Percentiles rank a stretch among this genome's conserved stretches.
These are phyloP conservation scores for Nymphaea colorata DNA, from an alignment of 164 flowering plant species.

Conservation along the genomic window DNA sequence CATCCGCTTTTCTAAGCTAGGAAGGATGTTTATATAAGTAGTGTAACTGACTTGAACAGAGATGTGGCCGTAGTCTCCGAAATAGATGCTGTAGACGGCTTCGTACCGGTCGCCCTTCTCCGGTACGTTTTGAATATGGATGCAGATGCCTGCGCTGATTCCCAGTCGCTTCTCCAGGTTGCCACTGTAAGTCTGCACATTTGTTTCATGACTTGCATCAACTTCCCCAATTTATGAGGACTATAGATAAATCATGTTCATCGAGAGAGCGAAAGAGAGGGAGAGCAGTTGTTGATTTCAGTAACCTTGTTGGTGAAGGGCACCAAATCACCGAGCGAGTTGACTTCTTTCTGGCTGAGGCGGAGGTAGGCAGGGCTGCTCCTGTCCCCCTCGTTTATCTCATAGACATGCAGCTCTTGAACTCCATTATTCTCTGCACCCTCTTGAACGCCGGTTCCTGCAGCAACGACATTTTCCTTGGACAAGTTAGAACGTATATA, in stretches of 20 bases:
- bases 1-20: no score
- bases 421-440: slow-evolving; percentile 6
- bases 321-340: slow-evolving; percentile 33
- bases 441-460: no score
- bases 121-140: slow-evolving; percentile 41
- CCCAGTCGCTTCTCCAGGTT: slow-evolving; percentile 51
- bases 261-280: no score
- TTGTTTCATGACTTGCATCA: no score
- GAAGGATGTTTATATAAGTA: not conserved
- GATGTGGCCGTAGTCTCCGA: slow-evolving; percentile 65
- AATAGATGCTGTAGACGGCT: slow-evolving; percentile 64
- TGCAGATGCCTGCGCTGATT: slow-evolving; percentile 48
- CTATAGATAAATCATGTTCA: no score
- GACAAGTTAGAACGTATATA: no score
- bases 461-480: no score
- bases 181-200: slow-evolving; percentile 36
- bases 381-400: slow-evolving; percentile 61
- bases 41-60: slow-evolving; percentile 21
- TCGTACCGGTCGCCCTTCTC: slow-evolving; percentile 63
- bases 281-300: no score
- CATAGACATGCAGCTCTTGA: slow-evolving; percentile 51
- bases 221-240: no score
- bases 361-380: slow-evolving; percentile 56
- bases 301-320: slow-evolving; percentile 50
- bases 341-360: slow-evolving; percentile 29